Evolutionary conservation across 225 moss, liverwort and hornwort genomes (phyloP).

Genomic region (Rhytidiadelphus loreus): DNA sequence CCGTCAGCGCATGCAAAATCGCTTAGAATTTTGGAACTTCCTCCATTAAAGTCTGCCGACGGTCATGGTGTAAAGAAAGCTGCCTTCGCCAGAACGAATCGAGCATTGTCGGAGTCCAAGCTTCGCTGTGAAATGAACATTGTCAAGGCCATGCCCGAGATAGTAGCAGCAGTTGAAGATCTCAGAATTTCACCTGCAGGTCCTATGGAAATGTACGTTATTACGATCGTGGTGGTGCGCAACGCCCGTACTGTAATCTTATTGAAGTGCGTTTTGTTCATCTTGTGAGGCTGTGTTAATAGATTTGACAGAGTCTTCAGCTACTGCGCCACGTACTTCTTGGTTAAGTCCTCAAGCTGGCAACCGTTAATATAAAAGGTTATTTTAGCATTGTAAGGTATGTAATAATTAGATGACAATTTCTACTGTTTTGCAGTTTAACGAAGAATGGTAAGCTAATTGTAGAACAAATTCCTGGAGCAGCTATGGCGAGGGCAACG

Average conservation of each 20-base stretch:
- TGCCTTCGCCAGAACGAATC: slow-evolving; percentile 16
- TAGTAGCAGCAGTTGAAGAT: slow-evolving; percentile 20
- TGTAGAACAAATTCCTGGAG: slow-evolving; percentile 9
- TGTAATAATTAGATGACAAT: neutral
- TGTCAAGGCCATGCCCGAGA: slow-evolving; percentile 25
- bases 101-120: slow-evolving; percentile 16
- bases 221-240: neutral
- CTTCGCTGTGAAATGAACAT: slow-evolving; percentile 19
- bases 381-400: neutral
- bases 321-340: neutral
- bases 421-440: slow-evolving; percentile 16
- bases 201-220: slow-evolving; percentile 20
- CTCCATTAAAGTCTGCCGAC: neutral
- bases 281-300: neutral
- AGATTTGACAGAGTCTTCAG: neutral
- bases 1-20: slow-evolving; percentile 14
- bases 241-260: neutral
- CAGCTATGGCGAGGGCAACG: slow-evolving; percentile 6
- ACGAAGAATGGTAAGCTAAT: slow-evolving; percentile 21
- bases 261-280: neutral
- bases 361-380: neutral
- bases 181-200: slow-evolving; percentile 21
- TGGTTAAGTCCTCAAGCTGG: neutral
- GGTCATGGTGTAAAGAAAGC: slow-evolving; percentile 10
- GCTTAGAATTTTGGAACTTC: neutral